Conservation (phyloP, 192 early-diverging fungal species). For the Lobosporangium transversale region DNA sequence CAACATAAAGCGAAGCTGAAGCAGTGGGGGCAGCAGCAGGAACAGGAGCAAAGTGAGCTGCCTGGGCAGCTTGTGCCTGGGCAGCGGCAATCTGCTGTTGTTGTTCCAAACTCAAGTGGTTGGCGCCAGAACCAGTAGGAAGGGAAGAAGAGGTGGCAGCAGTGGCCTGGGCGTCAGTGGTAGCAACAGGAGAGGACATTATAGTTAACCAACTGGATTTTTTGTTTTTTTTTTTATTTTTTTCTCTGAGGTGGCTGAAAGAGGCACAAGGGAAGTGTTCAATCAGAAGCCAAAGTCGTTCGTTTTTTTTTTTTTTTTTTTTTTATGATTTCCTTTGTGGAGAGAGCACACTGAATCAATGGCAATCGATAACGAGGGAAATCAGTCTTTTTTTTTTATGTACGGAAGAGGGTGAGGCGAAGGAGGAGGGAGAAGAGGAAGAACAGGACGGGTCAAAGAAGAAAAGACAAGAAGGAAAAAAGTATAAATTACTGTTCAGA, state of each 20-base stretch:
- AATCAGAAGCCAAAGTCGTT: too few species aligned
- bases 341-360: not conserved
- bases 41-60: conserved; percentile 53
- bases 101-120: conserved; percentile 52
- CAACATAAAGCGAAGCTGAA: conserved; percentile 91
- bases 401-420: conserved; percentile 2
- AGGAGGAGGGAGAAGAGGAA: not conserved
- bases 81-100: conserved; percentile 62
- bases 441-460: conserved; percentile 2
- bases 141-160: conserved; percentile 44
- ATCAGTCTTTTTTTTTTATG: not conserved
- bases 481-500: too few species aligned
- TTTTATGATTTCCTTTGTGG: not conserved
- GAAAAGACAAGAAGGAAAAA: conserved; percentile 10
- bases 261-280: too few species aligned
- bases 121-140: conserved; percentile 29
- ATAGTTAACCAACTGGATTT: not conserved
- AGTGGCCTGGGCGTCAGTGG: conserved; percentile 53
- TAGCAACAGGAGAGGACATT: conserved; percentile 44
- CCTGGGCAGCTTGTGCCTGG: conserved; percentile 46
- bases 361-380: not conserved
- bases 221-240: conserved; percentile 10
- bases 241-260: not conserved
- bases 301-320: conserved; percentile 11
- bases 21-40: conserved; percentile 58